Evolutionary conservation across 805 yeast genomes (phyloP).

Genomic region (Pichia phayaonensis): DNA sequence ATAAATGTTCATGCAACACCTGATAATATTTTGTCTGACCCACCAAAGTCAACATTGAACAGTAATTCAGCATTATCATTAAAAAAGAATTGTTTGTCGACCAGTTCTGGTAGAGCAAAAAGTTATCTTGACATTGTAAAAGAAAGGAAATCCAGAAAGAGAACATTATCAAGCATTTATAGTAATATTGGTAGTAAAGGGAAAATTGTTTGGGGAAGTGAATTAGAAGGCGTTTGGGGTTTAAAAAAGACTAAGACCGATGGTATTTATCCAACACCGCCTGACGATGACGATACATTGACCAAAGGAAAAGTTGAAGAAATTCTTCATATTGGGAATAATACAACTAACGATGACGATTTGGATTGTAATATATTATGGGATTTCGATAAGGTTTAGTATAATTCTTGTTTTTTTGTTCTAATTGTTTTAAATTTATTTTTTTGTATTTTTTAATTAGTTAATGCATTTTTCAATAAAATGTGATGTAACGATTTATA

Average conservation of each 20-base stretch:
- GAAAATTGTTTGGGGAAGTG: background rate
- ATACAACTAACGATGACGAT: conserved; percentile 6
- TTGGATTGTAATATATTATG: conserved; percentile 14
- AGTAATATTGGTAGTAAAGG: background rate
- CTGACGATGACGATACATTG: conserved; percentile 21
- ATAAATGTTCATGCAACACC: conserved; percentile 5
- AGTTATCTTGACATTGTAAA: conserved; percentile 2
- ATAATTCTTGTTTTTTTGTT: background rate
- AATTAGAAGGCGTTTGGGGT: background rate
- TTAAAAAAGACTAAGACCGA: background rate
- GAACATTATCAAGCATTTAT: background rate
- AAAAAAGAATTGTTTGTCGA: background rate
- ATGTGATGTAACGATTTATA: no score
- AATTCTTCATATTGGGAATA: background rate
- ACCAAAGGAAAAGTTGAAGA: conserved; percentile 1
- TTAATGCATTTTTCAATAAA: no score
- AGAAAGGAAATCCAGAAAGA: conserved; percentile 2
- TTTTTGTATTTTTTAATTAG: background rate
- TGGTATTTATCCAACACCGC: conserved; percentile 30
- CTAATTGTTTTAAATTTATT: background rate
- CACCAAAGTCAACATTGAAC: background rate
- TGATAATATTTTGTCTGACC: background rate
- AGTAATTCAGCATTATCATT: background rate
- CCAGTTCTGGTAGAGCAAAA: background rate
- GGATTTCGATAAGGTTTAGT: conserved; percentile 29